Conservation (phyloP, 164 flowering plant species). For the Litsea cubeba region DNA sequence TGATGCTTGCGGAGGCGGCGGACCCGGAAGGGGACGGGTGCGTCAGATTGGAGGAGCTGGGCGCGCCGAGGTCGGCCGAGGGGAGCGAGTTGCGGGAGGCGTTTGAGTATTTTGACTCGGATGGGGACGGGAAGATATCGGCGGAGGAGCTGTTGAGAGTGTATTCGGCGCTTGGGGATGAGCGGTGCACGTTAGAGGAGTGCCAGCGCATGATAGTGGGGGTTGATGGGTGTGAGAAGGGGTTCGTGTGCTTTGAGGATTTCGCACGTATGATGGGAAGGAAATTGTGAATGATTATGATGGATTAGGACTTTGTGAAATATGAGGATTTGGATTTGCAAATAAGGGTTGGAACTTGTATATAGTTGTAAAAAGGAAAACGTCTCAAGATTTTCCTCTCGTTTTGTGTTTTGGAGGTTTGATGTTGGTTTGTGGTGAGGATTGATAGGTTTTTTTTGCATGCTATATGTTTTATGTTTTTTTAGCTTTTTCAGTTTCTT, state of each 20-base stretch:
- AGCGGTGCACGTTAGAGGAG: constrained; percentile 70
- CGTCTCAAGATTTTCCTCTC: no score
- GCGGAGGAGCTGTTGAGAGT: constrained; percentile 69
- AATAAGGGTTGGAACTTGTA: no score
- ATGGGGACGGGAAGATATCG: constrained; percentile 73
- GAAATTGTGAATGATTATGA: no score
- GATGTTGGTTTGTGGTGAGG: no score
- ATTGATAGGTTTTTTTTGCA: no score
- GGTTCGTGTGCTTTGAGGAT: constrained; percentile 86
- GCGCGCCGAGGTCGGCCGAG: constrained; percentile 20
- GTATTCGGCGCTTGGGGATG: constrained; percentile 53
- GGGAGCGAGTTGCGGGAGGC: constrained; percentile 50
- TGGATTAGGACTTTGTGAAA: no score
- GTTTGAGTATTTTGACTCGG: constrained; percentile 69
- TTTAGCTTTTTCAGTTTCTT: no score
- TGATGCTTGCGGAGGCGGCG: constrained; percentile 48
- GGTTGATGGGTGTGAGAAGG: constrained; percentile 68
- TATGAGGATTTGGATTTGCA: no score
- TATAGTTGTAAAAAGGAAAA: no score
- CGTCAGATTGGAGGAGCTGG: constrained; percentile 53
- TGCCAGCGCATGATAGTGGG: constrained; percentile 71
- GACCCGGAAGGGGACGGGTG: constrained; percentile 54
- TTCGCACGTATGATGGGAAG: constrained; percentile 67
- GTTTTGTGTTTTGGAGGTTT: no score
- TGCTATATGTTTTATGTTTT: no score